Base-by-base conservation (phyloP, 2,329 filamentous ascomycete genomes). In the Ascochyta lentis region DNA sequence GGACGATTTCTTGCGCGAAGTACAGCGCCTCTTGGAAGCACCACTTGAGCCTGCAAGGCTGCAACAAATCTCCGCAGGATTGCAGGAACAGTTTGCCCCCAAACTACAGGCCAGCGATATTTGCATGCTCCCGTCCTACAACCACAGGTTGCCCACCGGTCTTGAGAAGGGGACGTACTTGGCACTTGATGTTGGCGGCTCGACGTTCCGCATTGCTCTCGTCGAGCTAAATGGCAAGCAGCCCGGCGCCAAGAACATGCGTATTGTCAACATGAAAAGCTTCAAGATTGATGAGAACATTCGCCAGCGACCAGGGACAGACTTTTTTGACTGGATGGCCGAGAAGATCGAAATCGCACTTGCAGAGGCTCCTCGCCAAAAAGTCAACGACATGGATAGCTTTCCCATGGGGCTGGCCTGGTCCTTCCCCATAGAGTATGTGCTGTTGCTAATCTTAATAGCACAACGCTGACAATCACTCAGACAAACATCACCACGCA, bases 281-380 rank as follows among this genome's bases (percentile, higher is more conserved):
- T 84, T 80, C 62, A 76, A 76, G 44, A 88, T 89, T 59, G 83
- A 86, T 65, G 80, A 84, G 57, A 67, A 73, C 13, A 81, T 87
- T 44, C 83, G 84, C 47, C 72, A 79, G 41, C 72, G 88, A 56
- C 76, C 80, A 53, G 86, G 85, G 2, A 79, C 78, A 23, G 76
- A 78, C 1, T 88, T 89, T 70, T 89, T 88, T 67, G 84, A 87
- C 67, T 89, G 86, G 86, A 87, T 89, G 81, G 86, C 85, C 6
- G 78, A 78, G 43, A 80, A 81, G 56, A 86, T 89, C 53, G 79
- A 81, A 39, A 77, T 80, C 8, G 83, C 84, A 71, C 73, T 88
- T 43, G 71, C 67, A 33, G 72, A 75, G 47, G 71, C 68, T 59
- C 74, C 57, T 71, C 76, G 65, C 62, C 70, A 74, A 45, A 74